Evolutionary conservation across 768 basidiomycete species (phyloP), one percentile per base, ranked within the genome.

Genomic region (Agrocybe chaxingu): DNA sequence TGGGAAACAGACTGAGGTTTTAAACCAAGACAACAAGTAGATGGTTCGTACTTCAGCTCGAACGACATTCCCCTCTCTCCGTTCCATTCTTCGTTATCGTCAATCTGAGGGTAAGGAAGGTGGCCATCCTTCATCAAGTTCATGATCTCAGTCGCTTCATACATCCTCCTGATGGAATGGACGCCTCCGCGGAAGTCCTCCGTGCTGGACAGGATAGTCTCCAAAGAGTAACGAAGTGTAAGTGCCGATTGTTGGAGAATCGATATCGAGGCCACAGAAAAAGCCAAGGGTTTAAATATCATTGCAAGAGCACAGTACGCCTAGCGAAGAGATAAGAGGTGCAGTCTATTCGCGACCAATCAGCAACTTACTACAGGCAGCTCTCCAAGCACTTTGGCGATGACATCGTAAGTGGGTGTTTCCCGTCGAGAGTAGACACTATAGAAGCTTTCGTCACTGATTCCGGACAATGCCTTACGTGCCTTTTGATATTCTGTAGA

Each of bases 191-290:
- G 54, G 42, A 71, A 61, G 0, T 47, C 18, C 7, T 57, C 58
- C 0, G 51, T 49, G 6, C 58, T 33, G 3, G 50, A 29, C 3
- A 71, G 13, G 10, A 69, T 54, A 1, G 0, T 13, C 0, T 51
- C 30, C 8, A 71, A 41, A 0, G 67, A 62, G 32, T 46, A 61
- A n/a, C 60, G 53, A 1, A 75, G 50, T 4, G 49, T 47, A 3
- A 53, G 40, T 2, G 71, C 66, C 0, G 69, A 70, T 42, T 66
- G 61, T 32, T 73, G 71, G 8, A 75, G 58, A 39, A 70, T 67
- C 4, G 71, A 71, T 31, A 76, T 60, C 4, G 68, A 67, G 1
- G 70, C 63, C 13, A 75, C 48, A 1, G 72, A 69, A 42, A 73
- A 68, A 44, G 62, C 59, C 1, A 54, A 43, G 8, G 73, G 72